Percentiles rank a stretch among this genome's conserved stretches.
Evolutionary conservation across 495 filamentous ascomycete genomes (phyloP).

Genomic region (Cladorrhinum samala): DNA sequence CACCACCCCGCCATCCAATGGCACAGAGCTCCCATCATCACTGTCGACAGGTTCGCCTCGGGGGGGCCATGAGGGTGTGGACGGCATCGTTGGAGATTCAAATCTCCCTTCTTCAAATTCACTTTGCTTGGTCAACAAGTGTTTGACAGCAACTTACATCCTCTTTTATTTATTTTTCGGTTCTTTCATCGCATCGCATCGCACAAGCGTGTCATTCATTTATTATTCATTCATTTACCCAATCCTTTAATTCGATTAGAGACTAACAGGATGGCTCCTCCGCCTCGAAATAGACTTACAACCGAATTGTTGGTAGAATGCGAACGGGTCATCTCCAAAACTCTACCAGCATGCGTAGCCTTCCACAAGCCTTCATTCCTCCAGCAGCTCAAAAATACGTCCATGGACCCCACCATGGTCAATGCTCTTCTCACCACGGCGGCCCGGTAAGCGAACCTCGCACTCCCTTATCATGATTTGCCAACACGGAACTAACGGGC

Average conservation of each 20-base stretch:
- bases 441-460: conserved; percentile 34
- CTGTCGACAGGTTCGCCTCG: not conserved
- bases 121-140: no score
- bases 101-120: no score
- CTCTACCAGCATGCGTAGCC: conserved; percentile 45
- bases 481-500: conserved; percentile 3
- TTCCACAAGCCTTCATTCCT: conserved; percentile 49
- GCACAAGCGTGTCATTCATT: not conserved
- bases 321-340: conserved; percentile 45
- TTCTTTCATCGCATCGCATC: no score
- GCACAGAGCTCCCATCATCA: not conserved
- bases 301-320: conserved; percentile 44
- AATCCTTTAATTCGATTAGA: conserved; percentile 12
- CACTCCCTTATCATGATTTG: not conserved
- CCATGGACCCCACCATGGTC: conserved; percentile 41
- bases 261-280: conserved; percentile 9
- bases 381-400: conserved; percentile 42
- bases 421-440: conserved; percentile 44
- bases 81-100: no score
- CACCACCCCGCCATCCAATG: conserved; percentile 14
- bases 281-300: conserved; percentile 31
- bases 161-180: no score
- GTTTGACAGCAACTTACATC: no score
- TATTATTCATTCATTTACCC: conserved; percentile 6
- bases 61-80: no score